These are phyloP conservation scores for Saccharum officinarum DNA, from an alignment of 176 grass and related monocot species.

Conservation along the genomic window DNA sequence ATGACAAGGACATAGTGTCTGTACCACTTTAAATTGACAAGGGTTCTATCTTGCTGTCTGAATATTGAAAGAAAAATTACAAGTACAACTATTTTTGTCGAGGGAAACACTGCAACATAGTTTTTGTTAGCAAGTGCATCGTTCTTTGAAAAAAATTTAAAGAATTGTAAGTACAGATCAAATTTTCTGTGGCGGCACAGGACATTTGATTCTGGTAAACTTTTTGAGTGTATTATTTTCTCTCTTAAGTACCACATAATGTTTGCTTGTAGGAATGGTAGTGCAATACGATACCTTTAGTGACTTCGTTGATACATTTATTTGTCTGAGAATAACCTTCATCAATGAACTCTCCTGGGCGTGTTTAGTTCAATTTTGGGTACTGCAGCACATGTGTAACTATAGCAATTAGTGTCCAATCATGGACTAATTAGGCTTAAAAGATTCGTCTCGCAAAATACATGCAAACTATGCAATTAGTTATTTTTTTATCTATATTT, in stretches of 20 bases:
- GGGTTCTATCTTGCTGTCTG: not conserved
- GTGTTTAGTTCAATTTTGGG: too few relatives aligned
- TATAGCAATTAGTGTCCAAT: too few relatives aligned
- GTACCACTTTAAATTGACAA: not conserved
- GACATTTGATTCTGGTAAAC: conserved; percentile 18
- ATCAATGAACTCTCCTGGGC: not conserved
- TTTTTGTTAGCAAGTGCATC: not conserved
- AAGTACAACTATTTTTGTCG: not conserved
- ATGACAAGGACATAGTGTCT: not conserved
- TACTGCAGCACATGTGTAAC: too few relatives aligned
- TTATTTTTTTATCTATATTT: too few relatives aligned
- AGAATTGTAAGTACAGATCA: not conserved
- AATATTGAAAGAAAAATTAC: not conserved
- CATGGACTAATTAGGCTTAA: too few relatives aligned
- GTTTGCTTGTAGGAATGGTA: not conserved
- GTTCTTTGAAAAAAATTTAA: not conserved
- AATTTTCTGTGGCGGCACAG: not conserved
- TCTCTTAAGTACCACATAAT: not conserved
- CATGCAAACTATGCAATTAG: too few relatives aligned
- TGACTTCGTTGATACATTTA: not conserved
- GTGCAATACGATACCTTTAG: not conserved
- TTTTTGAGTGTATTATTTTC: conserved; percentile 9
- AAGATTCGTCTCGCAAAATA: too few relatives aligned
- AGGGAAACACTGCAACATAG: not conserved
- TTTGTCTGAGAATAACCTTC: not conserved